A percentile compares a stretch with the other conserved stretches of the same genome.
phyloP scores from a whole-genome alignment of 257 asterid genomes.

The Fraxinus americana region DNA sequence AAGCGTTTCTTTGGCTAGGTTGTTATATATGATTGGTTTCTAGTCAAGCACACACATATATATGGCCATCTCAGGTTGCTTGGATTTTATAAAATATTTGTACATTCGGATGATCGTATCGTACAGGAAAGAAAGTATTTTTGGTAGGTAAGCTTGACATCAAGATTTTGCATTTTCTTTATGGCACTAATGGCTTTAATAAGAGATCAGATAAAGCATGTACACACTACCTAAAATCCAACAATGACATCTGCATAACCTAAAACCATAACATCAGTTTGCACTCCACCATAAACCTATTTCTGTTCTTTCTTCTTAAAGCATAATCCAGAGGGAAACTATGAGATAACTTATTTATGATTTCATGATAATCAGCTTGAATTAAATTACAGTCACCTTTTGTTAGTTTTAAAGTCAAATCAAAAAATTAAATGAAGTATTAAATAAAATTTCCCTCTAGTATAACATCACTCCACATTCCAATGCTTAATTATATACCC shows the following conservation, averaged over 20 bases:
- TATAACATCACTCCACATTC: neutral
- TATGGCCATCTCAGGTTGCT: slow-evolving; percentile 28
- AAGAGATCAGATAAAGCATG: slow-evolving; percentile 18
- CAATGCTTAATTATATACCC: neutral
- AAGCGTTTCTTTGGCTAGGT: slow-evolving; percentile 24
- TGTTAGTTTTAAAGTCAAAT: neutral
- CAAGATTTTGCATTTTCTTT: slow-evolving; percentile 30
- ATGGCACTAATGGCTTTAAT: slow-evolving; percentile 25
- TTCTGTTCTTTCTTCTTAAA: slow-evolving; percentile 15
- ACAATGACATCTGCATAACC: slow-evolving; percentile 28
- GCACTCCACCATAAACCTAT: neutral
- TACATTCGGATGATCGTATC: slow-evolving; percentile 27
- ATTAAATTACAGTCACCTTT: neutral
- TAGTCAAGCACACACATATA: slow-evolving; percentile 30
- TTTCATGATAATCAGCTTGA: neutral
- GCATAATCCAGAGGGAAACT: slow-evolving; percentile 1
- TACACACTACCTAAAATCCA: slow-evolving; percentile 36
- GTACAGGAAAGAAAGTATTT: slow-evolving; percentile 34
- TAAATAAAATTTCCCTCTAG: neutral
- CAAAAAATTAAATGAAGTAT: neutral
- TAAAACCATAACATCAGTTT: slow-evolving; percentile 37
- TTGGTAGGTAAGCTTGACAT: slow-evolving; percentile 50
- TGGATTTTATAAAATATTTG: slow-evolving; percentile 22
- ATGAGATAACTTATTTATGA: neutral
- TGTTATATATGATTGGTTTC: slow-evolving; percentile 29